A percentile compares a stretch with the other conserved stretches of the same genome.
Evolutionary conservation across 495 filamentous ascomycete species (phyloP).

Genomic region (Aspergillus leporis): DNA sequence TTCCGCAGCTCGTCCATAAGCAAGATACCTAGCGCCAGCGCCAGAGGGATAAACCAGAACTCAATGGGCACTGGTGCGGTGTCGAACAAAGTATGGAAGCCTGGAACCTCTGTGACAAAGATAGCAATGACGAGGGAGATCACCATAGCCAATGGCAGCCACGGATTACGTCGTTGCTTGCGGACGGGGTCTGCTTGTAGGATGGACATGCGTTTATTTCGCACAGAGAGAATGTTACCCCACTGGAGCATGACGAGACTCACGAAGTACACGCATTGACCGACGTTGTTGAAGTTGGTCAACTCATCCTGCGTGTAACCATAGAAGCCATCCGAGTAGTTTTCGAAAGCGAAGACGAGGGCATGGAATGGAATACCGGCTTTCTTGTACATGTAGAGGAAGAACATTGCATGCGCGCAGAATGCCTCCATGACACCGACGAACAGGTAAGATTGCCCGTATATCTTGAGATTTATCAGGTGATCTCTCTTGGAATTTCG

Average conservation of each 20-base stretch:
- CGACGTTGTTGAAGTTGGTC: conserved; percentile 47
- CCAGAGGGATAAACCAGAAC: conserved; percentile 53
- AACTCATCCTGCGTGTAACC: conserved; percentile 45
- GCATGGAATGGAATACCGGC: conserved; percentile 45
- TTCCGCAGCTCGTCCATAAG: conserved; percentile 52
- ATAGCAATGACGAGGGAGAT: conserved; percentile 51
- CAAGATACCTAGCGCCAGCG: conserved; percentile 49
- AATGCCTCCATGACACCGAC: conserved; percentile 50
- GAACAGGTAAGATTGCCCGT: conserved; percentile 53
- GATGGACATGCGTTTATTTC: conserved; percentile 51
- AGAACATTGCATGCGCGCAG: conserved; percentile 52
- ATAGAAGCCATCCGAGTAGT: conserved; percentile 48
- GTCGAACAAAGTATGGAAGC: conserved; percentile 47
- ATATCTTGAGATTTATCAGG: conserved; percentile 52
- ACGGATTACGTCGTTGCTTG: conserved; percentile 48
- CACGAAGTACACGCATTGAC: conserved; percentile 70
- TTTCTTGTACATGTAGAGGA: conserved; percentile 48
- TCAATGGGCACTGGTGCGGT: conserved; percentile 50
- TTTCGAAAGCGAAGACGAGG: conserved; percentile 50
- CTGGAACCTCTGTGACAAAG: conserved; percentile 53
- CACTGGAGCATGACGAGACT: conserved; percentile 62
- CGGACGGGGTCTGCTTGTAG: conserved; percentile 54
- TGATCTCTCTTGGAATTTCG: conserved; percentile 62
- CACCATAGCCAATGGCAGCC: conserved; percentile 44
- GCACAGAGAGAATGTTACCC: conserved; percentile 51